A percentile compares a stretch with the other conserved stretches of the same genome.
Evolutionary conservation across 495 filamentous ascomycete genomes (phyloP).

Genomic region (Xylaria telfairii): DNA sequence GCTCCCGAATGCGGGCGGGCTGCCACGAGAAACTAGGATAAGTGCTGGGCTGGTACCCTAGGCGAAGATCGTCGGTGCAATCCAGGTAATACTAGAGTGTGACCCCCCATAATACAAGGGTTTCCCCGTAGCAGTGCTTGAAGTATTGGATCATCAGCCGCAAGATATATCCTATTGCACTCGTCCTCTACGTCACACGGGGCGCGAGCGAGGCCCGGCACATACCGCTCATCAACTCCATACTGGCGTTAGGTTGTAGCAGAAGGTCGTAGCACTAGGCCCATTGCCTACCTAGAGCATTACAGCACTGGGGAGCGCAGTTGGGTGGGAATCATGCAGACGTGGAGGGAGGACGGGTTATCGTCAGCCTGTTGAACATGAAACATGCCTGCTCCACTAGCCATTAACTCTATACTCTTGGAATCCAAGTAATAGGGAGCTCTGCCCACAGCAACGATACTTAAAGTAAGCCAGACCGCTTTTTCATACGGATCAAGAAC

Average conservation of each 20-base stretch:
- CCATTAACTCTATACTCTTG: constrained; percentile 13
- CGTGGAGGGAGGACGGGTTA: constrained; percentile 5
- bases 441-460: not conserved
- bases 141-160: constrained; percentile 7
- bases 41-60: constrained; percentile 4
- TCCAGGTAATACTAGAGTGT: constrained; percentile 15
- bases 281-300: too few species aligned
- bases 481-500: constrained; percentile 4
- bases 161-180: constrained; percentile 6
- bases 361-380: constrained; percentile 26
- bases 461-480: constrained; percentile 20
- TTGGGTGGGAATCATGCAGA: constrained; percentile 17
- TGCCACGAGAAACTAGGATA: constrained; percentile 24
- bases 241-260: not conserved
- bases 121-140: not conserved
- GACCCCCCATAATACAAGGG: not conserved
- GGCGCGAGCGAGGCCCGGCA: not conserved
- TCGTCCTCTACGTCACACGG: constrained; percentile 12
- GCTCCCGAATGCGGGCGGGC: constrained; percentile 19
- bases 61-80: constrained; percentile 21
- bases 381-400: constrained; percentile 18
- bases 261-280: too few species aligned
- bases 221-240: not conserved
- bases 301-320: not conserved
- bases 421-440: not conserved